Evolutionary conservation across 257 asterid genomes (phyloP), one percentile per base, ranked within the genome.

Genomic region (Fraxinus quadrangulata): DNA sequence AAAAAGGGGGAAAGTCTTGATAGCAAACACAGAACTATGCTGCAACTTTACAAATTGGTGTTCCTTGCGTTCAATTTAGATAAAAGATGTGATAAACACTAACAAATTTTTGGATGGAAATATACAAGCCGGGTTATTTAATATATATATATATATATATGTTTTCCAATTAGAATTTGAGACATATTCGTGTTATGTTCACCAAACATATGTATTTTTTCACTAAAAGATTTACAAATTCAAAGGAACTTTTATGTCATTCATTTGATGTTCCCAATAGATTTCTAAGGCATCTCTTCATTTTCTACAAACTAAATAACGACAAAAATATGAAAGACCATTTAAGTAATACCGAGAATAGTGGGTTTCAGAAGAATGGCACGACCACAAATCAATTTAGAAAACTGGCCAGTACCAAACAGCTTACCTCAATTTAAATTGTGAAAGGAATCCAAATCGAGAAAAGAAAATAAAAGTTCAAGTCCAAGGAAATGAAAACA

Each of bases 221-320:
- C 33, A 73, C 74, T 59, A 31, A 42, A 54, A 23, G 68, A 40
- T n/a, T 59, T 21, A 30, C 59, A 1, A 74, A 42, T 36, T 21
- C 49, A 76, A 54, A 77, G 30, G 45, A 67, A n/a, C 61, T 51
- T 79, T 75, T 63, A 59, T 73, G 51, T 24, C 47, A 34, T 47
- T 34, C 39, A 31, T 61, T 34, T 70, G 33, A 73, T 21, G 26
- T 70, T 70, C 65, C 71, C 33, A 76, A 79, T 66, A 24, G 59
- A 30, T 10, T 73, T 68, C 6, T 14, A 56, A 4, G 24, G 70
- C 42, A 21, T 77, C 65, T 28, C 26, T 30, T 39, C 54, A 59
- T 78, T 30, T 76, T 74, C 19, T 13, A 72, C 65, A 56, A 37
- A 33, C 47, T n/a, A 68, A 67, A 67, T 67, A 54, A 39, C 45